Conservation (phyloP, 176 grass and related monocot species). For the Triticum timopheevii region DNA sequence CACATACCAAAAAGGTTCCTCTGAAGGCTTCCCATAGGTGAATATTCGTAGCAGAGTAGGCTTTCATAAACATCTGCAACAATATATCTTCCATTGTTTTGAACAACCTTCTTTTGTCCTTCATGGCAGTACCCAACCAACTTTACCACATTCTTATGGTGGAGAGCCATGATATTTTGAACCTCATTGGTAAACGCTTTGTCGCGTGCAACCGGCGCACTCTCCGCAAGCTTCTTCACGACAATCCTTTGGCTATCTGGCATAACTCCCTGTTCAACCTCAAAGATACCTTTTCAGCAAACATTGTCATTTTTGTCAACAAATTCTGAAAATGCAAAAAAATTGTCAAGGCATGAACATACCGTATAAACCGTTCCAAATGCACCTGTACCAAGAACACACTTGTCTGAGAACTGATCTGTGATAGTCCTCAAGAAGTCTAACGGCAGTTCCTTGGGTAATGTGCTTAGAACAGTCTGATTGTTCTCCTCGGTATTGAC, state of each 20-base stretch:
- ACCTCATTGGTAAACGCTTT: constrained; percentile 23
- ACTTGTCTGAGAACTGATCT: background rate
- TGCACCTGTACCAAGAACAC: constrained; percentile 16
- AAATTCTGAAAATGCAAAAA: background rate
- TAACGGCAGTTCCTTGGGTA: constrained; percentile 1
- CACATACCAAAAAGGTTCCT: constrained; percentile 33
- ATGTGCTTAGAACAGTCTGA: constrained; percentile 6
- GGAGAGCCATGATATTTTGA: constrained; percentile 17
- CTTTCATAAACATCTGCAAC: constrained; percentile 19
- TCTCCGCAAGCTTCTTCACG: constrained; percentile 24
- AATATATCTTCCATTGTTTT: constrained; percentile 28
- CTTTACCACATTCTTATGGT: constrained; percentile 24
- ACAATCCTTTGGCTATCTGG: constrained; percentile 3
- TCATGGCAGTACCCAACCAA: constrained; percentile 28
- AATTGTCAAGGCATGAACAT: background rate
- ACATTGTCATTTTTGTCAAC: background rate
- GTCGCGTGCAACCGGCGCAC: background rate
- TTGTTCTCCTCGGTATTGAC: no score
- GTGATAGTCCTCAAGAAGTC: constrained; percentile 23
- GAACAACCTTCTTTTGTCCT: constrained; percentile 30
- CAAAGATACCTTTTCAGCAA: background rate
- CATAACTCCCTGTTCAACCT: constrained; percentile 16
- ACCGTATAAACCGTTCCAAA: constrained; percentile 47
- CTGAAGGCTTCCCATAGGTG: constrained; percentile 14
- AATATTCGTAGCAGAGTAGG: constrained; percentile 31